Conservation (phyloP, 768 basidiomycete species). For the Lactifluus volemus region DNA sequence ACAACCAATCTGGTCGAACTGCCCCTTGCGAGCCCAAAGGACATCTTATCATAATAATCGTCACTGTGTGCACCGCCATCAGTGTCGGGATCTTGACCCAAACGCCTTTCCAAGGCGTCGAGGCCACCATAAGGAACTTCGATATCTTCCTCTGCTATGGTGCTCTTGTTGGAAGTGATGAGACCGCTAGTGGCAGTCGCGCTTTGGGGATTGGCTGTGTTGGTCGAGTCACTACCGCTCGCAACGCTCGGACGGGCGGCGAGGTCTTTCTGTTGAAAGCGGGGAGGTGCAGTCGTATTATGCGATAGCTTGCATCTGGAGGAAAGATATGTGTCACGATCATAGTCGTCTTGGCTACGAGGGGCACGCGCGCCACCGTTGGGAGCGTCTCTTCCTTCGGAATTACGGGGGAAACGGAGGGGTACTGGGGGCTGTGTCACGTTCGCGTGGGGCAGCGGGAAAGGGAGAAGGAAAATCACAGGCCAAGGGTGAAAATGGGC, state of each 20-base stretch:
- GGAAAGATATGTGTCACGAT: constrained; percentile 11
- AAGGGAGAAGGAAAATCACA: constrained; percentile 58
- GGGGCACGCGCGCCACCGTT: constrained; percentile 5
- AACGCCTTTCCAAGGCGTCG: too few species aligned
- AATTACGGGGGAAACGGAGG: too few species aligned
- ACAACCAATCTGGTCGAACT: constrained; percentile 35
- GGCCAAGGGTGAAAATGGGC: too few species aligned
- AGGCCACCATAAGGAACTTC: too few species aligned
- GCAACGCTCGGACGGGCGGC: too few species aligned
- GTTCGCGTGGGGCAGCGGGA: constrained; percentile 33
- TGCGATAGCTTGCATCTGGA: constrained; percentile 51
- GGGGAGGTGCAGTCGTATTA: constrained; percentile 27
- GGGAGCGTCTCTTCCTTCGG: constrained; percentile 13
- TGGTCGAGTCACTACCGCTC: too few species aligned
- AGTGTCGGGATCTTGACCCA: too few species aligned
- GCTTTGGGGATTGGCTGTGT: too few species aligned
- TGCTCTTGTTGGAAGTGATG: too few species aligned
- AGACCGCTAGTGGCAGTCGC: too few species aligned
- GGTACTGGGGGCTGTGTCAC: constrained; percentile 1
- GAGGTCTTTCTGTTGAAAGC: constrained; percentile 34
- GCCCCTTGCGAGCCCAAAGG: constrained; percentile 59
- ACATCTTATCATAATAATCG: constrained; percentile 65
- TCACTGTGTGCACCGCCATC: constrained; percentile 40
- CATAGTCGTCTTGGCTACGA: constrained; percentile 31
- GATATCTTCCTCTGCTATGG: too few species aligned